Evolutionary conservation across 805 yeast species (phyloP), one percentile per base, ranked within the genome.

Genomic region (Metschnikowia borealis): DNA sequence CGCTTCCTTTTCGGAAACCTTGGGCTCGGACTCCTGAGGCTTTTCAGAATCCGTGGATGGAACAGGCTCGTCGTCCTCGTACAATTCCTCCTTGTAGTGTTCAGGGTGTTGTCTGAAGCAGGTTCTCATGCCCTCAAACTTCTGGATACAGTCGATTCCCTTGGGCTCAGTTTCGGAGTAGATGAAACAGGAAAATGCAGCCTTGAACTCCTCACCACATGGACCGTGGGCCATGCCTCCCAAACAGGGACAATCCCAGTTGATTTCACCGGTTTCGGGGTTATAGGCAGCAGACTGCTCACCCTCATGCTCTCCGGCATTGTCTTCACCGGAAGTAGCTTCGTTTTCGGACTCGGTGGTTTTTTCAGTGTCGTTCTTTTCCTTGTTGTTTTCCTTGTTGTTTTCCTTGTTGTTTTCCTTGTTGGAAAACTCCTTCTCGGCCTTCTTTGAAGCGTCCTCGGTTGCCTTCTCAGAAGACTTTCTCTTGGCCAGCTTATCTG

Each of bases 211-310:
- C 61, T 84, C 91, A 51, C 99, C 99, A 73, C 99, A 94, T 49
- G 99, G 98, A 0, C 99, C 99, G 57, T 91, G 79, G 32, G 99
- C 98, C 97, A 94, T 89, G 38, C 99, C 99, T 33, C 98, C 99
- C 45, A 94, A 76, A 70, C 98, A 92, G n/a, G 99, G 98, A 69
- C 99, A 94, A 65, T 94, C 98, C 99, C 99, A 94, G 81, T 94
- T 92, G 71, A 94, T 94, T 67, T 92, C 98, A 31, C 99, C 99
- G 2, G 99, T 94, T 62, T 88, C 96, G 31, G 97, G 97, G 73
- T 92, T 82, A 71, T 82, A 92, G 3, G 98, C 97, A 36, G 89
- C 87, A 18, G 71, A 69, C 40, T 70, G 78, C 40, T 71, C 75
- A 38, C 64, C 69, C 45, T 64, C 73, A 44, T 45, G 62, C 17